Evolutionary conservation across 345 rosid genomes (phyloP), one percentile per base, ranked within the genome.

Genomic region (Crucihimalaya himalaica): DNA sequence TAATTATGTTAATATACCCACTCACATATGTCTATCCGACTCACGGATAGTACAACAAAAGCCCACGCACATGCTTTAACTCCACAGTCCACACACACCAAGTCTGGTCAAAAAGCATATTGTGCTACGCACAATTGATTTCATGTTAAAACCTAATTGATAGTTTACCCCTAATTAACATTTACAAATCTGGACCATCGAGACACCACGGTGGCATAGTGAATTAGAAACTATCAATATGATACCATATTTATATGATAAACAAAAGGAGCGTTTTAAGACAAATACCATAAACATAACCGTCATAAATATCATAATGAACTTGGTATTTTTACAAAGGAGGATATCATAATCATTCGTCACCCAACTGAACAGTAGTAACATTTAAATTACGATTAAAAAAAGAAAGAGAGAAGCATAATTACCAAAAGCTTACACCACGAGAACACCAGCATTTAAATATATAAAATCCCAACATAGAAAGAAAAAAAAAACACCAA

Each of bases 101-200:
- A 27, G 12, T 47, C 29, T 64, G 45, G 56, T 64, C 57, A 28
- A 28, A 42, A 63, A 47, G 11, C 20, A 65, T 20, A 29, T 64
- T 11, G 12, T 20, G 15, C 43, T 18, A 5, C 43, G 11, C 68
- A 16, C 35, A 43, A 45, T 9, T 16, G 1, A 18, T 18, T 45
- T 46, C 37, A 19, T 28, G n/a, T 23, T 16, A 14, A 10, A 57
- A 56, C 23, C 14, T 57, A n/a, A 37, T 18, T 57, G 19, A 57
- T 13, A 56, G 1, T 16, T n/a, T 25, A 56, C 42, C 16, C 42
- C 16, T 2, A 58, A 8, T 4, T n/a, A 27, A 27, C n/a, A 16
- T 16, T 46, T 29, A 9, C 14, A 20, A 42, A n/a, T 63, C 15
- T 12, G 1, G 39, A 63, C 5, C 16, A 63, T 63, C 5, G 23